Percentiles rank a stretch among this genome's conserved stretches.
These are phyloP conservation scores for Fraxinus albicans DNA, from an alignment of 305 asterid species.

Conservation along the genomic window DNA sequence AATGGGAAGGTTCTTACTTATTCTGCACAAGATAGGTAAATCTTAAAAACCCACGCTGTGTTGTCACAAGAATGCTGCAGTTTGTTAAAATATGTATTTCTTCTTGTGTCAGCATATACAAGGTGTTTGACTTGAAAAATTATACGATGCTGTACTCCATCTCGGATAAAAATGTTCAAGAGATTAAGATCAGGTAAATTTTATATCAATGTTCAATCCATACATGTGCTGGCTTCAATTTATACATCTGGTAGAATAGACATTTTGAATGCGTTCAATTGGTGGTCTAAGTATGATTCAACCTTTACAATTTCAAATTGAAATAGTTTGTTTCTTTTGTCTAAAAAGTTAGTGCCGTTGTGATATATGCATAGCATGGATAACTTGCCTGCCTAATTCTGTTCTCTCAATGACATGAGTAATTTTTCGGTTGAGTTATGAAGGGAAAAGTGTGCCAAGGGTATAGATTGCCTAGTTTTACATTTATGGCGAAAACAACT, in stretches of 20 bases:
- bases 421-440: not conserved
- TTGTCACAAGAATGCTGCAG: constrained; percentile 6
- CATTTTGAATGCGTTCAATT: not conserved
- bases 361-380: not conserved
- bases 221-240: not conserved
- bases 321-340: not conserved
- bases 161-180: constrained; percentile 88
- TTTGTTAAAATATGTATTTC: constrained; percentile 19
- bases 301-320: not conserved
- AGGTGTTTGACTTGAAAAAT: constrained; percentile 96
- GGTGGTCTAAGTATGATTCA: not conserved
- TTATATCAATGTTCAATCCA: constrained; percentile 1
- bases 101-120: constrained; percentile 65
- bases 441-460: not conserved
- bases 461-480: not conserved
- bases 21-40: constrained; percentile 90
- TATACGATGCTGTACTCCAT: constrained; percentile 91
- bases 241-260: not conserved
- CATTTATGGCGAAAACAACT: not conserved
- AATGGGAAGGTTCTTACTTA: constrained; percentile 95
- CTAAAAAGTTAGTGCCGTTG: not conserved
- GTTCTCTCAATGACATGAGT: not conserved
- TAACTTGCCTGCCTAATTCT: not conserved
- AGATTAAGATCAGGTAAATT: constrained; percentile 85
- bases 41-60: constrained; percentile 11